These are phyloP conservation scores for Coniochaeta sp. DNA, from an alignment of 2,329 filamentous ascomycete species.

Conservation along the genomic window DNA sequence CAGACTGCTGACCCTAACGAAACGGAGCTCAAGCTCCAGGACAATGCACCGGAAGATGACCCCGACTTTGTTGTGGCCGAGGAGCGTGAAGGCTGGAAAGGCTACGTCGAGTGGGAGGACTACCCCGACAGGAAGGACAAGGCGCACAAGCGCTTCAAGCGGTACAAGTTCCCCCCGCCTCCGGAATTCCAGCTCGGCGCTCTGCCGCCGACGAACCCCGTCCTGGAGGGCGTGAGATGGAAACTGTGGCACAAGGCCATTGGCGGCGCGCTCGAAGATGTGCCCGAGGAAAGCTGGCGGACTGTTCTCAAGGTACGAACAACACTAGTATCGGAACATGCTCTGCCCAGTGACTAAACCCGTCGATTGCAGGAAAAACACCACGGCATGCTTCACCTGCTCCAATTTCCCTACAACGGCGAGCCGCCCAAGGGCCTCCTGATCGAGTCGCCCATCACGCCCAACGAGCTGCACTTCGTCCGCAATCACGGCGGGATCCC, in stretches of 20 bases:
- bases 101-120: slow-evolving; percentile 64
- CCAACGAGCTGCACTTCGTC: slow-evolving; percentile 50
- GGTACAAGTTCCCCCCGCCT: slow-evolving; percentile 41
- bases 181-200: slow-evolving; percentile 51
- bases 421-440: slow-evolving; percentile 51
- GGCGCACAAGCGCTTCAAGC: slow-evolving; percentile 47
- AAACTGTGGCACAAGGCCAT: slow-evolving; percentile 51
- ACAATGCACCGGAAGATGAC: neutral
- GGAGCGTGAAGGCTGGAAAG: slow-evolving; percentile 26
- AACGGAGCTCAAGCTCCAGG: neutral
- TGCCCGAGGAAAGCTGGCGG: slow-evolving; percentile 53
- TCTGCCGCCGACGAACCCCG: slow-evolving; percentile 49
- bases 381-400: slow-evolving; percentile 52
- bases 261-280: slow-evolving; percentile 24
- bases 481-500: slow-evolving; percentile 69
- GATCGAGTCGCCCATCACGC: slow-evolving; percentile 44
- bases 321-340: no score
- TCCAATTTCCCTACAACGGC: slow-evolving; percentile 59
- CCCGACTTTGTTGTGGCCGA: slow-evolving; percentile 4
- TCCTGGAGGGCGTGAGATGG: slow-evolving; percentile 48
- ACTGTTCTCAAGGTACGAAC: slow-evolving; percentile 30
- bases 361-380: slow-evolving; percentile 40
- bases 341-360: no score
- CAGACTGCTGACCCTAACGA: neutral
- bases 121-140: slow-evolving; percentile 60